A percentile compares a stretch with the other conserved stretches of the same genome.
Evolutionary conservation across 371 early-diverging fungal genomes (phyloP).

Genomic region (Mortierella sp.): DNA sequence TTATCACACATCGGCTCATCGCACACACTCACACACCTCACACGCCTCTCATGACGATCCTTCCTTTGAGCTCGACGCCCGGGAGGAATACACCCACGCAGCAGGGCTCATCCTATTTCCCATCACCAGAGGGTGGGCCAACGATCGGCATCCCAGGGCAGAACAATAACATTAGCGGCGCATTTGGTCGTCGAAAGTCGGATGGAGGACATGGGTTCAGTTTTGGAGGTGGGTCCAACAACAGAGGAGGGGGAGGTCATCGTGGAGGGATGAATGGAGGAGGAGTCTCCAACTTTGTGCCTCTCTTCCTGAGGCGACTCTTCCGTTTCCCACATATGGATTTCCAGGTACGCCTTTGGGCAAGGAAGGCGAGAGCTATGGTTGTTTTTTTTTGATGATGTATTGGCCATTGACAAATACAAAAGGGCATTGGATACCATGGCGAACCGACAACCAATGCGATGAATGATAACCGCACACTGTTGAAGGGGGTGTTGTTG

Average conservation of each 20-base stretch:
- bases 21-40: background rate
- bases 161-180: conserved; percentile 3
- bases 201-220: conserved; percentile 27
- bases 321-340: conserved; percentile 89
- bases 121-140: conserved; percentile 26
- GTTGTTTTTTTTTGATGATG: too few species aligned
- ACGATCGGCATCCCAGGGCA: conserved; percentile 48
- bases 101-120: conserved; percentile 37
- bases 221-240: conserved; percentile 22
- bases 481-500: background rate
- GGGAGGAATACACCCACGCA: conserved; percentile 46
- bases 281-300: conserved; percentile 44
- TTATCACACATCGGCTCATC: background rate
- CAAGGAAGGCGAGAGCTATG: too few species aligned
- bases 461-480: background rate
- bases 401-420: too few species aligned
- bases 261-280: conserved; percentile 29
- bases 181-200: conserved; percentile 32
- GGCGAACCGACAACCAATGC: background rate
- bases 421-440: background rate
- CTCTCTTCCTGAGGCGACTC: conserved; percentile 71
- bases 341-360: conserved; percentile 70
- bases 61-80: conserved; percentile 46
- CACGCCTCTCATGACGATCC: conserved; percentile 37
- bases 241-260: conserved; percentile 19